Percentiles rank a stretch among this genome's conserved stretches.
Conservation (phyloP, 352 stramenopile species). For the Phytophthora sp. region DNA sequence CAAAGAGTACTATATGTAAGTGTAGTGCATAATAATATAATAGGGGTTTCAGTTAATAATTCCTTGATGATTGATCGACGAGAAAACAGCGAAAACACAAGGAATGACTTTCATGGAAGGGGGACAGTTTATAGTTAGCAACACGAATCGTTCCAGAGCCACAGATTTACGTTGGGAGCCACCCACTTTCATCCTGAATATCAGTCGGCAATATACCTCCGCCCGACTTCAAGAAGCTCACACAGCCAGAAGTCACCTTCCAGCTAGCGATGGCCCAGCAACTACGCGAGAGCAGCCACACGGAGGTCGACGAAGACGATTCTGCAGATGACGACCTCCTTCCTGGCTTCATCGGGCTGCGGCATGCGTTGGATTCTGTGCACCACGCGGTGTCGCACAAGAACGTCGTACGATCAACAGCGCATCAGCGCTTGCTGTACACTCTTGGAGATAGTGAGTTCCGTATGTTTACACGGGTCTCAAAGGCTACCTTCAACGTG, state of each 20-base stretch:
- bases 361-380: background rate
- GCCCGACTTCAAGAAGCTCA: background rate
- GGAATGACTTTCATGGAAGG: too few relatives aligned
- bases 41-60: too few relatives aligned
- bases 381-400: background rate
- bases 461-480: background rate
- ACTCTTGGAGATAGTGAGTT: background rate
- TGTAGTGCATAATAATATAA: too few relatives aligned
- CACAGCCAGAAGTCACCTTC: background rate
- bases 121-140: too few relatives aligned
- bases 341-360: background rate
- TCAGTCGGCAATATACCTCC: background rate
- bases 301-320: background rate
- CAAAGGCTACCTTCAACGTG: background rate
- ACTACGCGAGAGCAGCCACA: background rate
- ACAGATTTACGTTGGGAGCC: too few relatives aligned
- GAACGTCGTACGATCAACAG: background rate
- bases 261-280: background rate
- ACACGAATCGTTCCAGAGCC: too few relatives aligned
- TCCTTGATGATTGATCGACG: too few relatives aligned
- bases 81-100: too few relatives aligned
- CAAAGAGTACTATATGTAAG: too few relatives aligned
- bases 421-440: background rate
- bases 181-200: background rate
- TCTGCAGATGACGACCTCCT: background rate